Evolutionary conservation across 163 green algal genomes (phyloP).

Genomic region (Trebouxia gelatinosa): DNA sequence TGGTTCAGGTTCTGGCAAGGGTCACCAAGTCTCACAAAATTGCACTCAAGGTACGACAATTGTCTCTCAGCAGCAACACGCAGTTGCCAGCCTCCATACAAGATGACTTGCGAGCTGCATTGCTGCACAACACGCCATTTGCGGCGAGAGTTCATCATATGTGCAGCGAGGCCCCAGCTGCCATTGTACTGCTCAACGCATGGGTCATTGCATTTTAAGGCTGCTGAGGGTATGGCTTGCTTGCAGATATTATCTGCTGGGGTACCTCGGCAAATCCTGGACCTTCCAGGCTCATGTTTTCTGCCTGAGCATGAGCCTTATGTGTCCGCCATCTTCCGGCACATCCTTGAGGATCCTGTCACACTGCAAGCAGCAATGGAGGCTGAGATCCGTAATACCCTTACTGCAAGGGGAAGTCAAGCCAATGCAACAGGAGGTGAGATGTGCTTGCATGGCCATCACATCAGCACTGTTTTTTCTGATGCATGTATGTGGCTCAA

Average conservation of each 20-base stretch:
- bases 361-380: constrained; percentile 92
- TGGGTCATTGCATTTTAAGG: not conserved
- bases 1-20: constrained; percentile 74
- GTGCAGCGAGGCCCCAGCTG: not conserved
- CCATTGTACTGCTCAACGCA: too few species aligned
- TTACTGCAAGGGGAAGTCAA: constrained; percentile 31
- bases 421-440: too few species aligned
- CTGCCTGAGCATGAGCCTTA: constrained; percentile 63
- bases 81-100: not conserved
- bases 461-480: not conserved
- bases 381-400: constrained; percentile 71
- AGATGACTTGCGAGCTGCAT: too few species aligned
- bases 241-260: constrained; percentile 65
- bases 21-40: constrained; percentile 70
- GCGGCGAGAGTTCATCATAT: too few species aligned
- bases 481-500: not conserved
- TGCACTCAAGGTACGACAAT: constrained; percentile 48
- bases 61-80: not conserved
- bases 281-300: constrained; percentile 64
- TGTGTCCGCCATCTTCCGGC: constrained; percentile 75
- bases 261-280: constrained; percentile 69
- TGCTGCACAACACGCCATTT: too few species aligned
- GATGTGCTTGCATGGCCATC: not conserved
- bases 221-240: not conserved
- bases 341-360: constrained; percentile 87